Base-by-base conservation (phyloP, 164 flowering plant genomes). In the Protea cynaroides region DNA sequence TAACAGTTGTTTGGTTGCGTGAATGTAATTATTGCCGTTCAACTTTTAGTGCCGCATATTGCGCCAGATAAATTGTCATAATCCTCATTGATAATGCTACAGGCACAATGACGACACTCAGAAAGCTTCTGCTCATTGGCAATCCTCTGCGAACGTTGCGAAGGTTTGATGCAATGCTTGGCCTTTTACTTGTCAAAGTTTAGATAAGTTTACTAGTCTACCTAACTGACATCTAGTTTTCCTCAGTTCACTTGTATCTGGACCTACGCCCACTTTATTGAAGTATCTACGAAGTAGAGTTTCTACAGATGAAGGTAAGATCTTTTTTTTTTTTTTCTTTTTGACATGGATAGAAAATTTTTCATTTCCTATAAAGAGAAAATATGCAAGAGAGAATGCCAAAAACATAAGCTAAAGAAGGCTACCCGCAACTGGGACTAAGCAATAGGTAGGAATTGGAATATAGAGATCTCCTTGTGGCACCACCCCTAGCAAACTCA, bases 141-240 rank as follows among this genome's bases (percentile, higher is more conserved):
- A 94, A 94, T 78, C 99, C 99, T 67, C 9, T 94, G 73, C 84
- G 99, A 67, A 83, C 89, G 65, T 82, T 94, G 66, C 66, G 97
- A 78, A 91, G 99, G 99, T 94, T 72, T 58, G 71, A 70, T 56
- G 37, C 36, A 44, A 53, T 51, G 34, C 64, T 62, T 64, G 36
- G 19, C 51, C 46, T 24, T 73, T 65, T 58, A 15, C 62, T 36
- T 61, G 40, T 49, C 7, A 19, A 13, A 57, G 57, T n/a, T 56
- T 66, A 29, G 15, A 13, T 69, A 13, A 40, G 17, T 13, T 61
- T 34, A 14, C 21, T 24, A 15, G 56, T 64, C 65, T 34, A n/a
- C 51, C 52, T 62, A 61, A 67, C 71, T 66, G 66, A 56, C 63
- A 8, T 67, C 66, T 58, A 47, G 73, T 50, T 49, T 69, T 24